phyloP scores from a whole-genome alignment of 2,329 filamentous ascomycete genomes.

The Aspergillus piperis region DNA sequence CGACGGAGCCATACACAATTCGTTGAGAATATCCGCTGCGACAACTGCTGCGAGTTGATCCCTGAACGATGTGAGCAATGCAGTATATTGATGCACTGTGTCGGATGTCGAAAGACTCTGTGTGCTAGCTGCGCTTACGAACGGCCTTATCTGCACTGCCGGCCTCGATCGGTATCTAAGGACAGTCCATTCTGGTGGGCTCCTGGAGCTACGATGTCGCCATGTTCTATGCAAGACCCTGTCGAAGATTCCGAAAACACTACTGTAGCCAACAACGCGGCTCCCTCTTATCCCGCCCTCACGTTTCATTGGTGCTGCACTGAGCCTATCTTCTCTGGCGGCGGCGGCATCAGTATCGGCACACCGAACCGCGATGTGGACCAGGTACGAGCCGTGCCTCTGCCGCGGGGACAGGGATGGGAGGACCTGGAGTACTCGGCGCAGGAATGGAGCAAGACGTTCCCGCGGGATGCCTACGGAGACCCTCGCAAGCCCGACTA shows the following conservation, averaged over 20 bases:
- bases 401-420: constrained; percentile 57
- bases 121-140: constrained; percentile 63
- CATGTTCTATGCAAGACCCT: constrained; percentile 60
- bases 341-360: constrained; percentile 60
- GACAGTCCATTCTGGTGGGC: constrained; percentile 60
- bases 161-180: constrained; percentile 13
- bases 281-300: constrained; percentile 49
- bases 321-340: constrained; percentile 61
- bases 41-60: constrained; percentile 56
- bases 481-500: constrained; percentile 43
- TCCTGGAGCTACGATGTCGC: constrained; percentile 55
- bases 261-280: constrained; percentile 37
- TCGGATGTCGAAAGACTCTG: constrained; percentile 61
- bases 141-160: constrained; percentile 47
- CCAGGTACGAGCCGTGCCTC: constrained; percentile 57
- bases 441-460: constrained; percentile 44
- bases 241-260: constrained; percentile 34
- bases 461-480: constrained; percentile 43
- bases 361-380: constrained; percentile 57
- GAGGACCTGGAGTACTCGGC: constrained; percentile 56
- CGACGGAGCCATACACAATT: constrained; percentile 57
- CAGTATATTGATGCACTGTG: constrained; percentile 63
- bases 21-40: constrained; percentile 55
- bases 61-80: constrained; percentile 61
- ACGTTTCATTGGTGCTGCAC: constrained; percentile 63